Conservation (phyloP, 208 protist species). For the Leishmania turanica region DNA sequence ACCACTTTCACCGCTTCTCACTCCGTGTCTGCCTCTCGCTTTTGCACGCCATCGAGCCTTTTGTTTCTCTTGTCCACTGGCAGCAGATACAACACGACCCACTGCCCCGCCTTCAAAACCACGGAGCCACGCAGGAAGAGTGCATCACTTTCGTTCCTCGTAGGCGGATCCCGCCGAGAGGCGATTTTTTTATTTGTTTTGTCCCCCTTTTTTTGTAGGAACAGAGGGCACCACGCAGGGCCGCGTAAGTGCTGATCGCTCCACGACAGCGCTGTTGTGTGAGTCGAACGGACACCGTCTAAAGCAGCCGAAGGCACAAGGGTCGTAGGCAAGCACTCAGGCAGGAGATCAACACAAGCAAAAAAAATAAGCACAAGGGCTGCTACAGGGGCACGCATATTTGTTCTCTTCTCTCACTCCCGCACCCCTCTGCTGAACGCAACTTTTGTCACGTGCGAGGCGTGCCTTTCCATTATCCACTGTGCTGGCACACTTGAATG, state of each 20-base stretch:
- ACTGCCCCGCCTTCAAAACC: neutral
- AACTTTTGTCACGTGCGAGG: neutral
- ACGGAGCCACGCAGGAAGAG: neutral
- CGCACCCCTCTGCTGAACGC: neutral
- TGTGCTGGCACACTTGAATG: neutral
- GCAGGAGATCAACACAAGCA: neutral
- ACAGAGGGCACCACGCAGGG: neutral
- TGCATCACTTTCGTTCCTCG: neutral
- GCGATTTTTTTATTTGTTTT: neutral
- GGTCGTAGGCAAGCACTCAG: neutral
- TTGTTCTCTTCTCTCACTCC: neutral
- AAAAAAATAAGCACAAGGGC: neutral
- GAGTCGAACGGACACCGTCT: neutral
- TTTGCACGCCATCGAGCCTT: neutral
- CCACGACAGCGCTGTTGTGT: neutral
- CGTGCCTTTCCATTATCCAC: neutral
- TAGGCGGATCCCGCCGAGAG: neutral
- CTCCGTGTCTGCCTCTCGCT: neutral
- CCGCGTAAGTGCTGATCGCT: neutral
- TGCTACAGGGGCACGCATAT: neutral
- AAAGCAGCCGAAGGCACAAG: neutral
- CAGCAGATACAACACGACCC: neutral
- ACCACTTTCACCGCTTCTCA: neutral
- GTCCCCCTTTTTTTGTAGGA: neutral
- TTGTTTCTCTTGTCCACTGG: too few species aligned